Conservation (phyloP, 352 stramenopile species). For the Pythium apleroticum region DNA sequence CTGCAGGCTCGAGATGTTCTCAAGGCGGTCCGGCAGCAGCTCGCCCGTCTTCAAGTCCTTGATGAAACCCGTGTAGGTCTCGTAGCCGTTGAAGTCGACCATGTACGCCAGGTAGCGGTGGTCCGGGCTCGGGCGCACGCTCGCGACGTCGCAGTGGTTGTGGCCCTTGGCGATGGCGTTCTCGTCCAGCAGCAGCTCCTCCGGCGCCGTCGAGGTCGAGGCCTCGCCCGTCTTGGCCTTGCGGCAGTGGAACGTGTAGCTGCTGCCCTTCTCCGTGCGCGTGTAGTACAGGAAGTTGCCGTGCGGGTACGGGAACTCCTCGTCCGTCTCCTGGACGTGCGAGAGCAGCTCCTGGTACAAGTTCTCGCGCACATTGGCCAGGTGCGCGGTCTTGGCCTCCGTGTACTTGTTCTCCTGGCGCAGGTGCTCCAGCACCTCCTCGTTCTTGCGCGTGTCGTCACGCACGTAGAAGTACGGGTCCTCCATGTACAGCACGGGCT, state of each 20-base stretch:
- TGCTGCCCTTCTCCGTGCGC: constrained; percentile 84
- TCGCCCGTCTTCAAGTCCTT: constrained; percentile 79
- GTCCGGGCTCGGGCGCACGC: constrained; percentile 82
- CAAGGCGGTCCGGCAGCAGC: constrained; percentile 69
- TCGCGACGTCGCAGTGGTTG: constrained; percentile 81
- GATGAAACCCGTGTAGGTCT: constrained; percentile 93
- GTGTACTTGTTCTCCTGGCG: constrained; percentile 94
- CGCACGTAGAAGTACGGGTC: constrained; percentile 96
- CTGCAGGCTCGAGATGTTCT: constrained; percentile 85
- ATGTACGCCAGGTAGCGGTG: constrained; percentile 93
- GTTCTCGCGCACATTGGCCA: constrained; percentile 73
- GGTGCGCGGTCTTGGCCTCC: constrained; percentile 82
- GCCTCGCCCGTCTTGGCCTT: constrained; percentile 49
- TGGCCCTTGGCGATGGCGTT: constrained; percentile 90
- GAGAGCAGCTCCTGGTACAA: constrained; percentile 94
- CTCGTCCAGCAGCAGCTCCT: constrained; percentile 94
- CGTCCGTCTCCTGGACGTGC: constrained; percentile 88
- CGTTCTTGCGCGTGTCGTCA: constrained; percentile 91
- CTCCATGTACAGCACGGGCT: constrained; percentile 86
- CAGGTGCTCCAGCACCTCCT: constrained; percentile 92
- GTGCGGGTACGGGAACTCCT: constrained; percentile 81
- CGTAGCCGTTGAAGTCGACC: constrained; percentile 92
- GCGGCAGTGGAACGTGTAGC: constrained; percentile 77
- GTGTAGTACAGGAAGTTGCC: constrained; percentile 88
- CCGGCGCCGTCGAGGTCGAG: constrained; percentile 51